Base-by-base conservation (phyloP, 2,329 filamentous ascomycete species). In the Geosmithia flava region DNA sequence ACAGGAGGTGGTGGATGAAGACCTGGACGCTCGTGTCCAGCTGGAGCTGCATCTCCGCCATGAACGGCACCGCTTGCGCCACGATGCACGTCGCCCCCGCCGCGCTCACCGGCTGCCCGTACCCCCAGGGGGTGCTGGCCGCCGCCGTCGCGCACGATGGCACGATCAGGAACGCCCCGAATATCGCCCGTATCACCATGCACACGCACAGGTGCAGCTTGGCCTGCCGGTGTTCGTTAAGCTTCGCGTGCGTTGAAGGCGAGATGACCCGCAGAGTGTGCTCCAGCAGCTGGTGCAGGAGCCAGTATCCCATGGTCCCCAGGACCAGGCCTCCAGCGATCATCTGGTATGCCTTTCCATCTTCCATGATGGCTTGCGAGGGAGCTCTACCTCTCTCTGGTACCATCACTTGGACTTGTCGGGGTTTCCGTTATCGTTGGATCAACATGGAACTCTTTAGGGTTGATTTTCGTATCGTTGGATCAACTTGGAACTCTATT, bases 1-100 rank as follows among this genome's bases (percentile, higher is more conserved):
- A 59, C 17, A 57, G 27, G 1, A 59, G 23, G 40, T 59, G 58
- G 16, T 60, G 58, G 4, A 56, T 15, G 29, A 59, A 54, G 20
- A 59, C 47, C 37, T 59, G 54, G 7, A 42, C 17, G 2, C 52
- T 55, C 45, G 49, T 55, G 39, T 51, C 41, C 7, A 48, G 48
- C 17, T 51, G 33, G 7, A 51, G 20, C 0, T 52, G 47, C 8
- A 58, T 29, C 44, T 59, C 58, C 33, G 52, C 50, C 2, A 53
- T 49, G 57, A 58, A 60, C 10, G 57, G 49, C 0, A 49, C 51
- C 15, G 52, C 45, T 23, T 59, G 58, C n/a, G 58, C 52, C 11
- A 52, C 56, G 2, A 58, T 41, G 29, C 58, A 59, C 20, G 59
- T 42, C 23, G 55, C 45, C 1, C 58, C 58, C 0, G 52, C 47